Base-by-base conservation (phyloP, 2,329 filamentous ascomycete genomes). In the Xylariaceae sp. region DNA sequence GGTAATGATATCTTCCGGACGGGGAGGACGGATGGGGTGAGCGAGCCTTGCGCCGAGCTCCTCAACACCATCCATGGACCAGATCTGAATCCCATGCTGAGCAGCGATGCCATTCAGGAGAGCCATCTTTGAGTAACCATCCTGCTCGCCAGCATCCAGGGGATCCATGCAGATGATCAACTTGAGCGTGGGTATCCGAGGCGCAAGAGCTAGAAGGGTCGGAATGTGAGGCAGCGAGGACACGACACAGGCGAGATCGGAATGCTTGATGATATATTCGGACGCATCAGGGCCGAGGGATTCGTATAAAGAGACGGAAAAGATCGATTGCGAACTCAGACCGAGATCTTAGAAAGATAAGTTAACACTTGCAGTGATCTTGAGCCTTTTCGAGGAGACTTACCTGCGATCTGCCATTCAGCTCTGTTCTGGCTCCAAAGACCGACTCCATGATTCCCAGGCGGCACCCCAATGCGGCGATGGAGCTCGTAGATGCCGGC, bases 211-310 rank as follows among this genome's bases (percentile, higher is more conserved):
- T 60, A 97, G 80, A 52, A 97, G 82, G 16, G 86, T 84, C 1
- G 91, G 87, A 50, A 97, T 87, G 69, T 96, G 93, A 43, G 86
- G 85, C 44, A 97, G 79, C 23, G 90, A 92, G 56, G 90, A 88
- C 60, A 89, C 86, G 40, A 98, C 85, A 67, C 87, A 90, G 56
- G 81, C 74, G 54, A 98, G 78, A 60, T 87, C 82, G 52, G 91
- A 86, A 73, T 98, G 93, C 75, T 96, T 96, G 77, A 98, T 89
- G 74, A 99, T 97, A 77, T 90, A 98, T 76, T 98, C 92, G 54
- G 90, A 93, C 2, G 93, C 86, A 64, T 96, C 91, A 12, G 93
- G 89, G 9, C 93, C 93, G 4, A 99, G 84, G 12, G 93, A 97
- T 74, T 98, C 95, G 79, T 99, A 99, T 48, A 99, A 88, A 4